These are phyloP conservation scores for Hygrocybe punicea DNA, from an alignment of 768 basidiomycete genomes.

Conservation along the genomic window DNA sequence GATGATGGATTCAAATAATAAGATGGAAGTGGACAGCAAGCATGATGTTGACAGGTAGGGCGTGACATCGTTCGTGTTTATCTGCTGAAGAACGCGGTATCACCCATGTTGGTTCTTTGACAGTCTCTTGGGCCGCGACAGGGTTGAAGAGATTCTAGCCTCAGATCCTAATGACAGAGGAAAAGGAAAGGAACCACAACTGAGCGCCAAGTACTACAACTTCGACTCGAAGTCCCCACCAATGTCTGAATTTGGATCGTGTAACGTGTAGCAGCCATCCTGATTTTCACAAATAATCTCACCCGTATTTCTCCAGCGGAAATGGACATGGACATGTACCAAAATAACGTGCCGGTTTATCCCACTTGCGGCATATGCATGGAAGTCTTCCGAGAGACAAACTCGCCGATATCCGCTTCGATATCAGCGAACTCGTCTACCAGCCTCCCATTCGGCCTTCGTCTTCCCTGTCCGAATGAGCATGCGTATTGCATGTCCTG, in stretches of 20 bases:
- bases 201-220: background rate
- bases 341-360: background rate
- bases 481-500: constrained; percentile 39
- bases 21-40: constrained; percentile 10
- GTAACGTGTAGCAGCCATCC: no score
- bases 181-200: constrained; percentile 23
- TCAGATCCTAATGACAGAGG: constrained; percentile 28
- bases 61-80: no score
- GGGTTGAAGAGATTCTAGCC: constrained; percentile 26
- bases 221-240: background rate
- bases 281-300: no score
- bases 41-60: no score
- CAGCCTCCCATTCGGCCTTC: constrained; percentile 33
- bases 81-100: no score
- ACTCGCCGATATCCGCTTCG: constrained; percentile 33
- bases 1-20: constrained; percentile 26
- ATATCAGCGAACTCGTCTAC: constrained; percentile 34
- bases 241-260: background rate
- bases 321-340: background rate
- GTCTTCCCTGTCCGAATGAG: constrained; percentile 33
- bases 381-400: constrained; percentile 34
- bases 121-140: constrained; percentile 28
- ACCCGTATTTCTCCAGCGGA: no score
- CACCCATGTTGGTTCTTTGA: constrained; percentile 13
- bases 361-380: constrained; percentile 37